Conservation (phyloP, 2,329 filamentous ascomycete species). For the Talaromyces islandicus region DNA sequence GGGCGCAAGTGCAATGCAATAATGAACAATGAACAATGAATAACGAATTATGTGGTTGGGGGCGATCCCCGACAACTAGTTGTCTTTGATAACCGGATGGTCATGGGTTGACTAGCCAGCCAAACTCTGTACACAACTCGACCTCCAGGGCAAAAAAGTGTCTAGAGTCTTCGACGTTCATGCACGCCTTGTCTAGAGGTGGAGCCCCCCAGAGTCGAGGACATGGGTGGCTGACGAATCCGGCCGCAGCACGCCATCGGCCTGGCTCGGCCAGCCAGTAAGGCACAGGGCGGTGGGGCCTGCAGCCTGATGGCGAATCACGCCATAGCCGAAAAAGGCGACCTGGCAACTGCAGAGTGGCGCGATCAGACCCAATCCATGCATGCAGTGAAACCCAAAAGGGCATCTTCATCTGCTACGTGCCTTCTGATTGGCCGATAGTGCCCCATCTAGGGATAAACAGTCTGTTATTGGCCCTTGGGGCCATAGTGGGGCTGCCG, state of each 20-base stretch:
- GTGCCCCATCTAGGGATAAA: too few relatives aligned
- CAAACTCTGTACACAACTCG: too few relatives aligned
- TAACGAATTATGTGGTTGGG: not conserved
- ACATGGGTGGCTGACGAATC: constrained; percentile 8
- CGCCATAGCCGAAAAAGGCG: constrained; percentile 17
- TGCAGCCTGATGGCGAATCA: constrained; percentile 30
- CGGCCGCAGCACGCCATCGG: constrained; percentile 19
- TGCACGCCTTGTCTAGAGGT: not conserved
- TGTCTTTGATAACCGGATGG: not conserved
- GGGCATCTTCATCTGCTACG: not conserved
- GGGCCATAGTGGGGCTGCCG: not conserved
- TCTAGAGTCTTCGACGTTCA: too few relatives aligned
- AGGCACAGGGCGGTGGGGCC: constrained; percentile 10
- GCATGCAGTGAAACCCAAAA: constrained; percentile 9
- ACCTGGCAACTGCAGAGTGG: constrained; percentile 1
- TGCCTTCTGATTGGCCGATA: too few relatives aligned
- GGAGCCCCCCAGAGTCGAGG: not conserved
- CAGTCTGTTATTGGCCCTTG: not conserved
- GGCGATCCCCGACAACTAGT: not conserved
- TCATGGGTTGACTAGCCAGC: not conserved
- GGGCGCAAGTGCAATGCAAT: not conserved
- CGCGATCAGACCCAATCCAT: not conserved
- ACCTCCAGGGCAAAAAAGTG: too few relatives aligned
- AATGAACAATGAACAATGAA: too few relatives aligned
- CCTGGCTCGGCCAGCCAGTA: constrained; percentile 13